Evolutionary conservation across 2,329 filamentous ascomycete species (phyloP), one percentile per base, ranked within the genome.

Genomic region (Phialophora chinensis): DNA sequence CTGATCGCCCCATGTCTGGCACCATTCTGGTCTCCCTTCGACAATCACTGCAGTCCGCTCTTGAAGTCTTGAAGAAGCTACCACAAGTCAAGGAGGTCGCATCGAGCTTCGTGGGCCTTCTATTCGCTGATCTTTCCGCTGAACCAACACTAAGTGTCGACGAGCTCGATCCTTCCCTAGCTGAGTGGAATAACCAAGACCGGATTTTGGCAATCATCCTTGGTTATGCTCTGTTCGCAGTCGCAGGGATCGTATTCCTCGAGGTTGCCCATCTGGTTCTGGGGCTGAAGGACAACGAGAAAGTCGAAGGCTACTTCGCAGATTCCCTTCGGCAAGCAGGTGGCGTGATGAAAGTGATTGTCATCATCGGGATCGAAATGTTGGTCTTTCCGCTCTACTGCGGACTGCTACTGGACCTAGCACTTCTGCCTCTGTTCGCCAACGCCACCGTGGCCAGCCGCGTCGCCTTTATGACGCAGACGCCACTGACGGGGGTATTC

Each of bases 331-430:
- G 93, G 69, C 96, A 99, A 83, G 95, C 95, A 56, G 96, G 95
- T 50, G 95, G 96, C 14, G 94, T 99, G 10, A 88, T 97, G 84
- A 99, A 99, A 78, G 95, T 99, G 25, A 96, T 99, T 59, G 82
- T 98, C 67, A 98, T 99, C 74, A 99, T 99, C 71, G 95, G 93
- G 71, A 99, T 99, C 73, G 95, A 99, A 80, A 99, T 99, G 95
- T 88, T 99, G 42, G 88, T 93, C 6, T 99, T 99, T 75, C 95
- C 95, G 0, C 84, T 99, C 1, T 99, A 99, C 77, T 99, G 95
- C 74, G 95, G 95, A 4, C 84, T 97, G 42, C 85, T 99, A 1
- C 87, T 99, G 38, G 95, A 99, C 76, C 79, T 92, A 54, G 95
- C 95, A 4, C 83, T 98, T 58, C 84, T 99, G 17, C 95, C 95